Evolutionary conservation across 2,329 filamentous ascomycete genomes (phyloP).

Genomic region (Chaetomiaceae sp.): DNA sequence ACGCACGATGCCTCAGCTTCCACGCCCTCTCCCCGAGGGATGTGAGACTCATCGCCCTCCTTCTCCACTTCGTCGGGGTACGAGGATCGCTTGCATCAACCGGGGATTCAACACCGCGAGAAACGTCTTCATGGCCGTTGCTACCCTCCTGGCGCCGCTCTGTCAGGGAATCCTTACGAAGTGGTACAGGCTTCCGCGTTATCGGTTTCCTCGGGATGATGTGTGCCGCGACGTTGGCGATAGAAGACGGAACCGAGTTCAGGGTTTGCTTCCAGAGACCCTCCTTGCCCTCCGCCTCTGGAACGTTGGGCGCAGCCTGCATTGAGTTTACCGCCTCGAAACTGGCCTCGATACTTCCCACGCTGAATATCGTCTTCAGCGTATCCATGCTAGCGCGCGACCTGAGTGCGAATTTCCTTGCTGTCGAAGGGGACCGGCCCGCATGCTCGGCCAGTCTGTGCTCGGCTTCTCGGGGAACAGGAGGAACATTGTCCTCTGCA

Average conservation of each 20-base stretch:
- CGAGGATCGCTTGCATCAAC: background rate
- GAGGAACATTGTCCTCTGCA: slow-evolving; percentile 33
- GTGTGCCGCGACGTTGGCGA: slow-evolving; percentile 29
- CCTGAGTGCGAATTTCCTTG: slow-evolving; percentile 36
- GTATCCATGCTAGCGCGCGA: slow-evolving; percentile 44
- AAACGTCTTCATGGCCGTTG: slow-evolving; percentile 8
- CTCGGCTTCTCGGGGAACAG: slow-evolving; percentile 35
- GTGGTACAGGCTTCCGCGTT: slow-evolving; percentile 31
- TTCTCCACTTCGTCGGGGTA: slow-evolving; percentile 4
- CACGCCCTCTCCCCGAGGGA: slow-evolving; percentile 28
- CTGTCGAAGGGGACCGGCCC: slow-evolving; percentile 32
- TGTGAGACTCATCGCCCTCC: slow-evolving; percentile 32
- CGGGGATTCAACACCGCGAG: background rate
- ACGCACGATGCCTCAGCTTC: slow-evolving; percentile 20
- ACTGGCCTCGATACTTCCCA: slow-evolving; percentile 41
- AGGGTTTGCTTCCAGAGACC: slow-evolving; percentile 26
- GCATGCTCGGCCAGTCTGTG: slow-evolving; percentile 35
- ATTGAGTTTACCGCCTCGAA: slow-evolving; percentile 24
- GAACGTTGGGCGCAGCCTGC: slow-evolving; percentile 8
- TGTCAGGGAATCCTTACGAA: slow-evolving; percentile 13
- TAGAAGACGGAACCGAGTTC: slow-evolving; percentile 24
- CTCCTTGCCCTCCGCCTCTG: slow-evolving; percentile 17
- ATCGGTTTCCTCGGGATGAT: slow-evolving; percentile 32
- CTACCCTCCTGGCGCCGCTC: slow-evolving; percentile 1
- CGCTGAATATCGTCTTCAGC: slow-evolving; percentile 47